Percentiles rank a stretch among this genome's conserved stretches.
Evolutionary conservation across 129 eudicot species (phyloP).

Genomic region (Saposhnikovia divaricata): DNA sequence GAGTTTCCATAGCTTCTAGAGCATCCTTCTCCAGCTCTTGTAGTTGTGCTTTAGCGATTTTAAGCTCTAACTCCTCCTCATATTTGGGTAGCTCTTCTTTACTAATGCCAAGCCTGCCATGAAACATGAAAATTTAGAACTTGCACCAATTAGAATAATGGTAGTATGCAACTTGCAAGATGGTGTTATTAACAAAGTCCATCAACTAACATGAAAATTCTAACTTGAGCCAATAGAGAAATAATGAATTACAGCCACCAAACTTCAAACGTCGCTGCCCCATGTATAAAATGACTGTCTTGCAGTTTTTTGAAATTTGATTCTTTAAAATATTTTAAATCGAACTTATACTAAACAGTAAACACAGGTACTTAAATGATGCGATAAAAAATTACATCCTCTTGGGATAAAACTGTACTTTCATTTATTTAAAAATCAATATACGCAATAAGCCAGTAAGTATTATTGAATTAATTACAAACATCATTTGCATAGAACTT

Average conservation of each 20-base stretch:
- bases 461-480: background rate
- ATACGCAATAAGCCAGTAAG: background rate
- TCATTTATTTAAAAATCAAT: background rate
- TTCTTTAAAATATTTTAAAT: background rate
- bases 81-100: conserved; percentile 52
- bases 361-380: background rate
- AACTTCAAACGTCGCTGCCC: background rate
- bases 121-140: background rate
- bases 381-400: background rate
- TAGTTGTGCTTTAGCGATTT: conserved; percentile 65
- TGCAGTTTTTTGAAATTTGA: background rate
- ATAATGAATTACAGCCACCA: background rate
- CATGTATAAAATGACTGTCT: background rate
- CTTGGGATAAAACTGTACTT: background rate
- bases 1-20: conserved; percentile 61
- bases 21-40: conserved; percentile 62
- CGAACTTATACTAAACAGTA: background rate
- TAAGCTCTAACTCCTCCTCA: conserved; percentile 53
- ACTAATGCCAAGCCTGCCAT: conserved; percentile 48
- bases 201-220: background rate
- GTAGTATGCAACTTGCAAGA: background rate
- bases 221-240: background rate
- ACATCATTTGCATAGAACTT: background rate
- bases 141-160: background rate
- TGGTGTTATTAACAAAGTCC: background rate